phyloP scores from a whole-genome alignment of 148 eudicot genomes.

The Dysphania ambrosioides region DNA sequence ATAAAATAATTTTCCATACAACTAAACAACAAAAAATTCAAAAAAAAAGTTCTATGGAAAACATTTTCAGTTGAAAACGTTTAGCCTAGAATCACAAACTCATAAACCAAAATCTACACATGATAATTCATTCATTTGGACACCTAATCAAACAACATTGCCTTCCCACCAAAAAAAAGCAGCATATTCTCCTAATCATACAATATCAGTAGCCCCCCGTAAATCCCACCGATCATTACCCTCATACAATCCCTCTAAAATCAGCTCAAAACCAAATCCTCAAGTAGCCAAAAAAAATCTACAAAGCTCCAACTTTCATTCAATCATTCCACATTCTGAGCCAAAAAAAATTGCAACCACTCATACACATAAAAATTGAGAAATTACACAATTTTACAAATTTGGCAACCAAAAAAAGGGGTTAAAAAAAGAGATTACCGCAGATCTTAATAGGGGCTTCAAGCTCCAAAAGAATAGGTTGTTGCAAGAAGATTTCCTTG shows the following conservation, averaged over 20 bases:
- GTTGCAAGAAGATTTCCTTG: conserved; percentile 53
- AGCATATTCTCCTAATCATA: not conserved
- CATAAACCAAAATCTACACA: not conserved
- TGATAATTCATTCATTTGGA: not conserved
- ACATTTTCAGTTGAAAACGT: too few relatives aligned
- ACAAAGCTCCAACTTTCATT: too few relatives aligned
- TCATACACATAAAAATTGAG: not conserved
- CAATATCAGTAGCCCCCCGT: not conserved
- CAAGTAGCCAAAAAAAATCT: not conserved
- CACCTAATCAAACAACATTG: too few relatives aligned
- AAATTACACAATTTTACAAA: too few relatives aligned
- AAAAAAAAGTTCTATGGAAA: too few relatives aligned
- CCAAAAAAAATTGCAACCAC: not conserved
- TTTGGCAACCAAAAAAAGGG: conserved; percentile 6
- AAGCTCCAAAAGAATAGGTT: conserved; percentile 69
- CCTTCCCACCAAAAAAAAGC: conserved; percentile 5
- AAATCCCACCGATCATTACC: conserved; percentile 1
- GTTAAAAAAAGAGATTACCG: conserved; percentile 40
- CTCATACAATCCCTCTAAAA: not conserved
- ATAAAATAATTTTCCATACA: too few relatives aligned
- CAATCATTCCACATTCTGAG: not conserved
- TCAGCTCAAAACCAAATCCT: not conserved
- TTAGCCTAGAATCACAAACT: conserved; percentile 10
- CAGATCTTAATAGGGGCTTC: conserved; percentile 87
- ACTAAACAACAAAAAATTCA: too few relatives aligned